Percentiles rank a stretch among this genome's conserved stretches.
phyloP scores from a whole-genome alignment of 1,284 basidiomycete species.

The Megacollybia platyphylla region DNA sequence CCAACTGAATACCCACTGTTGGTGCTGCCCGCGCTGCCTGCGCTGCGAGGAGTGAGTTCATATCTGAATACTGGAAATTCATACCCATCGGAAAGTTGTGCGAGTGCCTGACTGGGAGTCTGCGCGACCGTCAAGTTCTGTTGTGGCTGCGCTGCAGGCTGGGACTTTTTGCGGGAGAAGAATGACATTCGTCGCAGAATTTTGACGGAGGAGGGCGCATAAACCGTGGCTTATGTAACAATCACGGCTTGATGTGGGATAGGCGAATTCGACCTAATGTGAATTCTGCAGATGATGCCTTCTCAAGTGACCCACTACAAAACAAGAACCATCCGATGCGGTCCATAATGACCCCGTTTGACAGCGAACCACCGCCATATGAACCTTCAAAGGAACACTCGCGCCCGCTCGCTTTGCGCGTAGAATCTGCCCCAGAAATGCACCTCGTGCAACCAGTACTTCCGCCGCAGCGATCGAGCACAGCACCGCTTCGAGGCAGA shows the following conservation, averaged over 20 bases:
- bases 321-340: too few relatives aligned
- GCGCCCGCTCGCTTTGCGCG: too few relatives aligned
- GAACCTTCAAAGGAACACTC: too few relatives aligned
- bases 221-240: too few relatives aligned
- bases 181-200: constrained; percentile 60
- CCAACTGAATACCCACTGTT: neutral
- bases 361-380: too few relatives aligned
- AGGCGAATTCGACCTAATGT: too few relatives aligned
- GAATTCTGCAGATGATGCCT: too few relatives aligned
- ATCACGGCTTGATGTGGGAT: too few relatives aligned
- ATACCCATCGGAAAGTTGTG: constrained; percentile 41
- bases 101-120: constrained; percentile 51
- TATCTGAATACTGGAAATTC: constrained; percentile 12
- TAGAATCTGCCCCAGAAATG: too few relatives aligned
- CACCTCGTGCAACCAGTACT: neutral
- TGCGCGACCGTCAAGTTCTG: constrained; percentile 40
- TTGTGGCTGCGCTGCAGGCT: constrained; percentile 22
- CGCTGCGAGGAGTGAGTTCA: constrained; percentile 1
- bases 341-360: too few relatives aligned
- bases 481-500: neutral
- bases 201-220: neutral
- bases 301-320: too few relatives aligned
- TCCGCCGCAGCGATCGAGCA: neutral
- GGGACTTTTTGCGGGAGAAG: constrained; percentile 75
- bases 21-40: constrained; percentile 4